Base-by-base conservation (phyloP, 129 eudicot genomes). In the Flaveria brownii region DNA sequence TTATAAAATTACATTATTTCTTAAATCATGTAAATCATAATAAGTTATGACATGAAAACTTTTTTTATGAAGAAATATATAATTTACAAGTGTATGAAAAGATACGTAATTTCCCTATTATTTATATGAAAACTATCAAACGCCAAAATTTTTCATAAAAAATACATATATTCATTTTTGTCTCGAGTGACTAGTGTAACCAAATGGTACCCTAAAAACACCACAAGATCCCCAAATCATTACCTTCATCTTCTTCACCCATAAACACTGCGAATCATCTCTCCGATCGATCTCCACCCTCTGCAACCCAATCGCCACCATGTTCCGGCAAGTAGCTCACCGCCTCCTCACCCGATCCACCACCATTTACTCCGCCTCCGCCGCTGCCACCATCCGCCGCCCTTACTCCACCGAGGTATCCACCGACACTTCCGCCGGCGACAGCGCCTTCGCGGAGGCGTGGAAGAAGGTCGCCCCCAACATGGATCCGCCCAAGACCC, bases 401-500 rank as follows among this genome's bases (percentile, higher is more conserved):
- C 79, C 82, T 17, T 82, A 77, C 82, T 69, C 96, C 51, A 84
- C 93, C 16, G 91, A 89, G 13, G 87, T 86, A 14, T 54, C 83
- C 0, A 42, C 83, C 57, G 86, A 85, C 28, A 68, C 72, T 3
- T 42, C 87, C n/a, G 26, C 77, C 64, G 84, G 69, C 8, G 89
- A 87, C 81, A 73, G 15, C 18, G 77, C 78, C 9, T 92, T 92
- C 64, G 64, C 41, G 9, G 84, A 83, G 26, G 83, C 93, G 5
- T 92, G 97, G 97, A 89, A 78, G 86, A 90, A 85, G 28, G 78
- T 85, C 30, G 71, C 63, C 52, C 96, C 97, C 13, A n/a, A 84
- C 78, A 73, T 89, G 7, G 97, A 92, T 12, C 93, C 97, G 16
- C 97, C 97, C 9, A 84, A 87, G 54, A 89, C 96, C 2, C 93